Evolutionary conservation across 768 basidiomycete genomes (phyloP), one percentile per base, ranked within the genome.

Genomic region (Galerina marginata): DNA sequence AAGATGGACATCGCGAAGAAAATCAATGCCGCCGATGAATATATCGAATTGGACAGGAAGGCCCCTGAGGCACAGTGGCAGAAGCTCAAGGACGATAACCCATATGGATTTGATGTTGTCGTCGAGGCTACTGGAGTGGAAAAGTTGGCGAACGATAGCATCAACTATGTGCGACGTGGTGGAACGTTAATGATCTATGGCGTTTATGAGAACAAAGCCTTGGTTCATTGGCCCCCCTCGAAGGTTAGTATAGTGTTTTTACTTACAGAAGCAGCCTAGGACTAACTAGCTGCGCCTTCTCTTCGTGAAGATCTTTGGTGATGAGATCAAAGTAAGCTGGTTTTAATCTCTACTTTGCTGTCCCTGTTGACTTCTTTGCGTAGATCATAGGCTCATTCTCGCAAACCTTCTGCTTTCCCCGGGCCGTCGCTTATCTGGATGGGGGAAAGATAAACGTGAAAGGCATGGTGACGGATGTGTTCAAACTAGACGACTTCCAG

Each of bases 341-440:
- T 2, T 25, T 40, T 37, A 61, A 67, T 40, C 61, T 72, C 14
- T 49, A 66, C 67, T 75, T 50, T 20, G 7, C 59, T 38, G 14
- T 42, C 10, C 23, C 37, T n/a, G 10, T 23, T 53, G 7, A 53
- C 9, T 40, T 42, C 16, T 15, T 15, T n/a, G 11, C 39, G 33
- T 39, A 92, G 90, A 94, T 95, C 66, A 92, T 95, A 60, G 93
- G 93, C 11, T 95, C 93, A 0, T 95, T 95, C 79, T 90, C 93
- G 9, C 94, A 95, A 65, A 88, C 88, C 0, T 88, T 80, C 76
- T 95, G 93, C 74, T 95, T 96, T 88, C 92, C 93, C 45, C 88
- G 94, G 5, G 93, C 94, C 2, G 86, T 96, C 38, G 91, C 88
- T 11, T 95, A 95, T 72, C 86, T 96, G 16, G 94, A 96, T 67